phyloP scores from a whole-genome alignment of 2,329 filamentous ascomycete genomes.

The Cercospora sp. region DNA sequence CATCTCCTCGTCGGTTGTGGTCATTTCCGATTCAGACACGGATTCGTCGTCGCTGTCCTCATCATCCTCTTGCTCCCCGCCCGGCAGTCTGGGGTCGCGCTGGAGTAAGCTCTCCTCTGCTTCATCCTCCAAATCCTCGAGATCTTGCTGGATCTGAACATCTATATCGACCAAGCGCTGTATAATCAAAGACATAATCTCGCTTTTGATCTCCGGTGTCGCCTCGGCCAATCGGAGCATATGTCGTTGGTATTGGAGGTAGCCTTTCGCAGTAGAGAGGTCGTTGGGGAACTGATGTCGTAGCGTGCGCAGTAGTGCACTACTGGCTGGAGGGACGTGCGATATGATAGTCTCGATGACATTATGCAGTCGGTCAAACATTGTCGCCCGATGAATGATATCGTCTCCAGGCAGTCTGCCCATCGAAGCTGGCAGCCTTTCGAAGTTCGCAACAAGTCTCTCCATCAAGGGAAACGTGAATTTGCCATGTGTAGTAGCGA shows the following conservation, averaged over 20 bases:
- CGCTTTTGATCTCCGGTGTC: constrained; percentile 72
- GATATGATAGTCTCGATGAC: constrained; percentile 73
- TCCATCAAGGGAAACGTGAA: constrained; percentile 73
- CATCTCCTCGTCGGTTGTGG: constrained; percentile 56
- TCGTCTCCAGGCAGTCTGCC: constrained; percentile 57
- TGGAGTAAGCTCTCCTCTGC: constrained; percentile 72
- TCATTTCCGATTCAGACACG: constrained; percentile 62
- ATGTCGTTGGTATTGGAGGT: constrained; percentile 86
- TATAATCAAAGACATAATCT: constrained; percentile 79
- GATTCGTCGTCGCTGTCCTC: constrained; percentile 70
- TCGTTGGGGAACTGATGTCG: constrained; percentile 40
- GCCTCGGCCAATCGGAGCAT: constrained; percentile 76
- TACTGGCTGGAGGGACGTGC: constrained; percentile 76
- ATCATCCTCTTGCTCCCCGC: constrained; percentile 52
- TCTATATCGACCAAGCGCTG: constrained; percentile 91
- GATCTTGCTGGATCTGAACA: constrained; percentile 88
- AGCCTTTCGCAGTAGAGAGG: constrained; percentile 71
- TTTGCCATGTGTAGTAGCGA: constrained; percentile 79
- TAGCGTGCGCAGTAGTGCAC: constrained; percentile 60
- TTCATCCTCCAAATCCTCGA: constrained; percentile 91
- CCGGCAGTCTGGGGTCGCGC: constrained; percentile 45
- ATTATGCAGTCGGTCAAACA: constrained; percentile 73
- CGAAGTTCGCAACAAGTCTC: constrained; percentile 79
- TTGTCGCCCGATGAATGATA: constrained; percentile 61
- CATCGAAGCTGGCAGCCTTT: constrained; percentile 57